Conservation (phyloP, 805 yeast species). For the Cyberlindnera nakhonratchasimensis region DNA sequence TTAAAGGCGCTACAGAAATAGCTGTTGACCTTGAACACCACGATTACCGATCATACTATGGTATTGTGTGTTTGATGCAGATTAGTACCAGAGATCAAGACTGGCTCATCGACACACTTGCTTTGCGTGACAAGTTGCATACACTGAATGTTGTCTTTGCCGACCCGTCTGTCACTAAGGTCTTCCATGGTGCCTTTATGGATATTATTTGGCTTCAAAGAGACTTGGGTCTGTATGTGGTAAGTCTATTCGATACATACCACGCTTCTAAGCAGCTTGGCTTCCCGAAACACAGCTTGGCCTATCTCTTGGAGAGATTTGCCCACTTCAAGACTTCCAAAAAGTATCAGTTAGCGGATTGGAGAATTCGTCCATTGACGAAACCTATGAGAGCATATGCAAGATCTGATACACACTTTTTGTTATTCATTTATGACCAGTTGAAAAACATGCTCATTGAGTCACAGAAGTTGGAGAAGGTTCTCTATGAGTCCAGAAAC, state of each 20-base stretch:
- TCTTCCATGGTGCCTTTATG: conserved; percentile 95
- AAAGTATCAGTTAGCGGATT: conserved; percentile 93
- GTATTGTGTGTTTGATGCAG: conserved; percentile 91
- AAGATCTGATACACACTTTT: conserved; percentile 90
- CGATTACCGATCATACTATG: conserved; percentile 85
- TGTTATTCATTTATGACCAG: conserved; percentile 74
- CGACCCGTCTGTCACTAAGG: conserved; percentile 76
- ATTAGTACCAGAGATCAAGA: conserved; percentile 78
- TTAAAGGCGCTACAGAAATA: conserved; percentile 53
- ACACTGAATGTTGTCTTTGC: conserved; percentile 72
- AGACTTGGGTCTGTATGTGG: conserved; percentile 88
- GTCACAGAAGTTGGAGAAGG: conserved; percentile 50
- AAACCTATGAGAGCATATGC: conserved; percentile 80
- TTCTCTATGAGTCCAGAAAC: conserved; percentile 67
- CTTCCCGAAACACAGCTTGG: conserved; percentile 78
- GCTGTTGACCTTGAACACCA: conserved; percentile 98
- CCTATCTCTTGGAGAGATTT: conserved; percentile 73
- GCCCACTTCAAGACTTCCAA: conserved; percentile 87
- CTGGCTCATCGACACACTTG: conserved; percentile 82
- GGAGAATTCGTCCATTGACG: conserved; percentile 88
- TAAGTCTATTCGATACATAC: conserved; percentile 86
- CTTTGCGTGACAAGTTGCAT: conserved; percentile 67
- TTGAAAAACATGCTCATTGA: conserved; percentile 60
- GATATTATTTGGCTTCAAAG: conserved; percentile 97
- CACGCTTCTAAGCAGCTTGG: conserved; percentile 83